Base-by-base conservation (phyloP, 345 rosid species). In the Populus euphratica region DNA sequence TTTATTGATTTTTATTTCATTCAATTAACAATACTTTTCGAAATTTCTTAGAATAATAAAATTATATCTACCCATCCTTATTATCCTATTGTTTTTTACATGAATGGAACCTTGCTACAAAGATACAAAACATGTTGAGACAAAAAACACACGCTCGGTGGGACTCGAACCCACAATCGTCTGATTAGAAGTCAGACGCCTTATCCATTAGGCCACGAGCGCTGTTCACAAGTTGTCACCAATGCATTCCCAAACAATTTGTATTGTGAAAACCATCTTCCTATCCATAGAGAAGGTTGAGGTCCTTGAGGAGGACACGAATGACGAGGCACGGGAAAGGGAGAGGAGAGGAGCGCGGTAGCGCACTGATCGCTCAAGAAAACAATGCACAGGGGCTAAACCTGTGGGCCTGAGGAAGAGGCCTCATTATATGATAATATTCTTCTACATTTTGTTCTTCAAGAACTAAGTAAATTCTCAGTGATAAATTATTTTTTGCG, bases 101-200 rank as follows among this genome's bases (percentile, higher is more conserved):
- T 39, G 43, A 39, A 39, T 7, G 43, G 43, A 39, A 39, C 43
- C 10, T 7, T 39, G 11, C 43, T 7, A 39, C 8, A 35, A 7
- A 39, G 2, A 39, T 38, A 39, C 43, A 8, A 39, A 1, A 0
- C 9, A 39, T 39, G 43, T 8, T 1, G 9, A 39, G 11, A 38
- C 0, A 38, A 38, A 38, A 38, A 8, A 38, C 6, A 6, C 47
- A 41, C 47, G 47, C 47, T 41, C 87, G 87, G 89, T 87, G 92
- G 89, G 92, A 89, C 88, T 88, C 90, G 88, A 90, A 90, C 94
- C 90, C 93, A 89, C 94, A 93, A 89, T 90, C 93, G 86, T 79
- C 83, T 88, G 91, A 91, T 89, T 89, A 90, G 91, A 91, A 91
- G 90, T 88, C 92, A 86, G 79, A 84, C 88, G 90, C 89, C 91